Evolutionary conservation across 2,329 filamentous ascomycete species (phyloP).

Genomic region (Penicillium decumbens): DNA sequence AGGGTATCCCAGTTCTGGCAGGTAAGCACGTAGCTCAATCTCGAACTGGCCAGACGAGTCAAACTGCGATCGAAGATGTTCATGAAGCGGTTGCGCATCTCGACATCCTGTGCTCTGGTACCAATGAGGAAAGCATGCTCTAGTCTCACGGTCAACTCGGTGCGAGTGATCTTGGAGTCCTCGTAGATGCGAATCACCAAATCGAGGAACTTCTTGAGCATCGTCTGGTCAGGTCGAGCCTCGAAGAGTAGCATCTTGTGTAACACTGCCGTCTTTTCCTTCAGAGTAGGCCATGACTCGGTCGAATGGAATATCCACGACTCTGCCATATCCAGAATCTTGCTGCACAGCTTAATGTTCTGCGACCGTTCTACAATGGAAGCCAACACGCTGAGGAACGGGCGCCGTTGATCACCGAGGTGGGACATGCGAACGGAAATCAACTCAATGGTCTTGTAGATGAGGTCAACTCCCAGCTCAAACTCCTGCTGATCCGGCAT

Average conservation of each 20-base stretch:
- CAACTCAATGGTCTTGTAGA: constrained; percentile 92
- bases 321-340: constrained; percentile 90
- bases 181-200: constrained; percentile 98
- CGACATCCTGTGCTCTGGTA: constrained; percentile 84
- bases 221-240: constrained; percentile 70
- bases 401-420: constrained; percentile 81
- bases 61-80: constrained; percentile 91
- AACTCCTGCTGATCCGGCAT: constrained; percentile 68
- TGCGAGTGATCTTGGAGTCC: constrained; percentile 89
- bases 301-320: constrained; percentile 93
- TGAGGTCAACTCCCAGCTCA: constrained; percentile 82
- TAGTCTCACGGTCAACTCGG: constrained; percentile 92
- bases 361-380: constrained; percentile 93
- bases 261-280: constrained; percentile 98
- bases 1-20: constrained; percentile 97
- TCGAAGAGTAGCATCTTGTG: constrained; percentile 99
- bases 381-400: constrained; percentile 91
- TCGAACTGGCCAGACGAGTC: constrained; percentile 83
- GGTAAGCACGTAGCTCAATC: constrained; percentile 81
- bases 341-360: constrained; percentile 80
- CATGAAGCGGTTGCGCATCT: constrained; percentile 97
- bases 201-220: constrained; percentile 89
- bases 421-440: constrained; percentile 88
- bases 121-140: constrained; percentile 98
- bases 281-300: constrained; percentile 92